These are phyloP conservation scores for Colletotrichum spaethianum DNA, from an alignment of 2,329 filamentous ascomycete species.

Conservation along the genomic window DNA sequence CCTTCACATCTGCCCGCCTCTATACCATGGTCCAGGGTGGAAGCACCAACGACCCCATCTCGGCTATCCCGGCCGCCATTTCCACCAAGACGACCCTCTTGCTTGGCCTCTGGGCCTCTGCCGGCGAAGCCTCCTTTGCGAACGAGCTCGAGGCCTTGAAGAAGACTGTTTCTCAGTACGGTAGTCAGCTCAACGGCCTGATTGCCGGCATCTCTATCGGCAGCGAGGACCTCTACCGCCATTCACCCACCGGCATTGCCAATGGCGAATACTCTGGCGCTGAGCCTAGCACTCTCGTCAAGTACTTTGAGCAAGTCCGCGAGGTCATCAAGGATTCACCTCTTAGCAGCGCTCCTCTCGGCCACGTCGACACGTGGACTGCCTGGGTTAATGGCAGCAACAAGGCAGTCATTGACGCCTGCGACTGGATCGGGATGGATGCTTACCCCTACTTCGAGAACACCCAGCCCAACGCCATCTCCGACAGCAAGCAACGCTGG, in stretches of 20 bases:
- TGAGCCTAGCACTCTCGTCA: slow-evolving; percentile 72
- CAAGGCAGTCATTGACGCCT: slow-evolving; percentile 75
- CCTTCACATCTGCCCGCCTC: slow-evolving; percentile 78
- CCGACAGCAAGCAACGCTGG: slow-evolving; percentile 76
- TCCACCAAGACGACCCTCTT: slow-evolving; percentile 83
- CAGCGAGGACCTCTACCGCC: slow-evolving; percentile 88
- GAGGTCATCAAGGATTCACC: slow-evolving; percentile 73
- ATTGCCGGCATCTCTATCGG: slow-evolving; percentile 90
- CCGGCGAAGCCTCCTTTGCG: slow-evolving; percentile 71
- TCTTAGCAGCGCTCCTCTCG: slow-evolving; percentile 72
- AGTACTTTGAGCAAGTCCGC: slow-evolving; percentile 80
- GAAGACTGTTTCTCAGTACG: slow-evolving; percentile 78
- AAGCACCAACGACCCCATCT: slow-evolving; percentile 75
- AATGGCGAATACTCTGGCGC: slow-evolving; percentile 75
- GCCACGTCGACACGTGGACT: slow-evolving; percentile 93
- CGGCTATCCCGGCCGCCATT: slow-evolving; percentile 87
- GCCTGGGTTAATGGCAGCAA: slow-evolving; percentile 82
- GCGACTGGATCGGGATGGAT: slow-evolving; percentile 88
- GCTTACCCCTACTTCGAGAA: slow-evolving; percentile 89
- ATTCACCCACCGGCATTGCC: slow-evolving; percentile 77
- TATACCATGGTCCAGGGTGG: slow-evolving; percentile 82
- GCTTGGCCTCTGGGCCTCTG: slow-evolving; percentile 88
- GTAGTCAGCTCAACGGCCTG: slow-evolving; percentile 72
- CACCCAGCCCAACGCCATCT: slow-evolving; percentile 76
- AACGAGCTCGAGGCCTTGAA: slow-evolving; percentile 83